phyloP scores from a whole-genome alignment of 495 filamentous ascomycete species.

The Penicillium arizonense region DNA sequence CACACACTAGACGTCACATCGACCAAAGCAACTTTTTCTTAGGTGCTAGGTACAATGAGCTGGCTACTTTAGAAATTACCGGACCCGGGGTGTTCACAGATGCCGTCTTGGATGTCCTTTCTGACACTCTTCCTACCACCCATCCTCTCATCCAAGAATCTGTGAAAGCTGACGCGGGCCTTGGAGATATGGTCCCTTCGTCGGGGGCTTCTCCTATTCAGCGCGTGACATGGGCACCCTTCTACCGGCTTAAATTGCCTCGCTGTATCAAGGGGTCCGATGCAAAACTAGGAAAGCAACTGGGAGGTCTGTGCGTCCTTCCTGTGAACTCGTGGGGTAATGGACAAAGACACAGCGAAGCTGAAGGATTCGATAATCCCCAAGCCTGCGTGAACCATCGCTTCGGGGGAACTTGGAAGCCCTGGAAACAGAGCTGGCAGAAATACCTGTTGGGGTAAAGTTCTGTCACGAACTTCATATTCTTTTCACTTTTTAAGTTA shows the following conservation, averaged over 20 bases:
- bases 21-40: slow-evolving; percentile 13
- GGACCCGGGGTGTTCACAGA: slow-evolving; percentile 44
- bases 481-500: no score
- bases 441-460: slow-evolving; percentile 26
- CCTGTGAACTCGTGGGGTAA: slow-evolving; percentile 45
- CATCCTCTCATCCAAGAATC: slow-evolving; percentile 31
- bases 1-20: slow-evolving; percentile 33
- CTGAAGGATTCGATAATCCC: slow-evolving; percentile 27
- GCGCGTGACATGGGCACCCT: slow-evolving; percentile 45
- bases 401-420: slow-evolving; percentile 36
- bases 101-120: slow-evolving; percentile 37
- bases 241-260: slow-evolving; percentile 30
- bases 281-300: slow-evolving; percentile 13
- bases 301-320: slow-evolving; percentile 41
- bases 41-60: slow-evolving; percentile 23
- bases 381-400: slow-evolving; percentile 43
- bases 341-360: slow-evolving; percentile 42
- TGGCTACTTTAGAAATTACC: slow-evolving; percentile 34
- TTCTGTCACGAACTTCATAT: not conserved
- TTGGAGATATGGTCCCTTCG: slow-evolving; percentile 22
- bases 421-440: slow-evolving; percentile 28
- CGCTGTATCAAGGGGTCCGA: slow-evolving; percentile 33
- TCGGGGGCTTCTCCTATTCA: not conserved
- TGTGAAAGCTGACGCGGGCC: slow-evolving; percentile 21
- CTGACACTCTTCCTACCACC: slow-evolving; percentile 26